Base-by-base conservation (phyloP, 768 basidiomycete species). In the Boletus reticulatus region DNA sequence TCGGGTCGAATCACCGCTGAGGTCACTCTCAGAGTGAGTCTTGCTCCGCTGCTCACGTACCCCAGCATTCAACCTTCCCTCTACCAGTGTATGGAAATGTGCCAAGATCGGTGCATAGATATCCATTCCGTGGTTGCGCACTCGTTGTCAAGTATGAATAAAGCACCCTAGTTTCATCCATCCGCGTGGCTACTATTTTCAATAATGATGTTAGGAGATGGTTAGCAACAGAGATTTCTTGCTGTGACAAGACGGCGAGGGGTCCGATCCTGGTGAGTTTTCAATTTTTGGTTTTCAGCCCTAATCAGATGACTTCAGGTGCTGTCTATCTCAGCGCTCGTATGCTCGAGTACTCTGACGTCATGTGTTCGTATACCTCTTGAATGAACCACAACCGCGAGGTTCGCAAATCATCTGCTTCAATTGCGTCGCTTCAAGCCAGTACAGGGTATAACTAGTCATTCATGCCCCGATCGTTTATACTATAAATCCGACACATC, bases 71-170 rank as follows among this genome's bases (percentile, higher is more conserved):
- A 27, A 57, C 45, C 48, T 55, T 13, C 3, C 20, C 6, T n/a
- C 17, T 36, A 37, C 12, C 56, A 93, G 92, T 85, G 87, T 59
- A 81, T 89, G 73, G 81, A 84, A 51, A 70, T 73, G 38, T 93
- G 90, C 66, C 81, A 89, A 63, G 81, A 80, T 54, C 79, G 82
- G 56, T 92, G 88, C 68, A 76, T 73, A 51, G 89, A 91, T 60
- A 85, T 92, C 31, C 92, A 94, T 67, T 75, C 82, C 20, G 81
- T 90, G 43, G 83, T 89, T 29, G 84, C 87, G 11, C 85, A 88
- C 59, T 83, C 85, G n/a, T 70, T 93, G 38, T 73, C 84, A 43
- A 62, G 36, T 39, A 39, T n/a, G 22, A 56, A 60, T 44, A 56
- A 60, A 51, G 37, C 42, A 13, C 8, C 50, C 6, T 68, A 58